phyloP scores from a whole-genome alignment of 805 yeast species.

The Priceomyces medius region DNA sequence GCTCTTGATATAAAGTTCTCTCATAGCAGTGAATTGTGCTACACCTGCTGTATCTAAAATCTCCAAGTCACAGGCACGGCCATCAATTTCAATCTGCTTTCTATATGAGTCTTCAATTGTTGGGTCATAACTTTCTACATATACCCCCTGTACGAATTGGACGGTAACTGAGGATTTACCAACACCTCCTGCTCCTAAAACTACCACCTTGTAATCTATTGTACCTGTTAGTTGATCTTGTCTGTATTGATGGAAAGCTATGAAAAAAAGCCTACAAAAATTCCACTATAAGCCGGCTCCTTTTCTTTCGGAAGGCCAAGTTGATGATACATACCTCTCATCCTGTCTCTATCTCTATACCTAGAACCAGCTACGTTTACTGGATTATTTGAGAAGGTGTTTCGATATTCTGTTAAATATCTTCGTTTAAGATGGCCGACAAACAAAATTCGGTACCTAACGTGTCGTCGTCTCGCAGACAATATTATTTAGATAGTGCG shows the following conservation, averaged over 20 bases:
- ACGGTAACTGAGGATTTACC: constrained; percentile 94
- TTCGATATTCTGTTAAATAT: not conserved
- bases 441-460: not conserved
- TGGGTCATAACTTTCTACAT: constrained; percentile 91
- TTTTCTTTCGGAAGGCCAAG: not conserved
- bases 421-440: not conserved
- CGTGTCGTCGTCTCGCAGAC: constrained; percentile 8
- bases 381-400: not conserved
- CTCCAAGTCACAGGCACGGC: constrained; percentile 81
- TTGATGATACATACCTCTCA: constrained; percentile 6
- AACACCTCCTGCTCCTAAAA: constrained; percentile 95
- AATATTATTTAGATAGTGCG: not conserved
- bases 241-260: constrained; percentile 1
- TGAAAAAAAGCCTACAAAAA: not conserved
- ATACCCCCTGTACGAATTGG: constrained; percentile 87
- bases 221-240: constrained; percentile 1
- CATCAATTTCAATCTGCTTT: constrained; percentile 85
- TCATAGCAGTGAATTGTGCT: constrained; percentile 93
- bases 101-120: constrained; percentile 96
- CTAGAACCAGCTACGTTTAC: not conserved
- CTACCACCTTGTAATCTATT: constrained; percentile 81
- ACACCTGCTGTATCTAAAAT: constrained; percentile 62
- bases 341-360: not conserved
- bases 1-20: constrained; percentile 81
- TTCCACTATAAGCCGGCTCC: not conserved